Evolutionary conservation across 129 eudicot species (phyloP).

Genomic region (carrot (Daucus carota)): DNA sequence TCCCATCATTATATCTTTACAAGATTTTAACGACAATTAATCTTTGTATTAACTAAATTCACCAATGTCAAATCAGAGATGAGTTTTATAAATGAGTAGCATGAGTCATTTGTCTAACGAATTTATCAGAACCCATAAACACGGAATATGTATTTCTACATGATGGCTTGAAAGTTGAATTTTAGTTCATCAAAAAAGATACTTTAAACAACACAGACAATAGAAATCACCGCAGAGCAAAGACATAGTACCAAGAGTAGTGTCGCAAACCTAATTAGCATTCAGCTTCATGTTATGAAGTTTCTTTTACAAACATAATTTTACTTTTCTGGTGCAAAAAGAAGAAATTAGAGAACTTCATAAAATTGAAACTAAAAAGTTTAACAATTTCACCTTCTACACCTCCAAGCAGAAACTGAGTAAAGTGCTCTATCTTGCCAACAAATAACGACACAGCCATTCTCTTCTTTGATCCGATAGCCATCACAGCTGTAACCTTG

Average conservation of each 20-base stretch:
- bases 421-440: constrained; percentile 94
- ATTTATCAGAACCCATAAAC: no score
- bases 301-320: not conserved
- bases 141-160: no score
- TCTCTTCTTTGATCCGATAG: constrained; percentile 84
- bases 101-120: no score
- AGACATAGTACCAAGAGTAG: not conserved
- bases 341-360: not conserved
- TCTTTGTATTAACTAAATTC: no score
- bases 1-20: no score
- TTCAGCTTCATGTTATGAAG: not conserved
- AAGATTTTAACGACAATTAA: no score
- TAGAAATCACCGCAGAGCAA: not conserved
- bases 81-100: no score
- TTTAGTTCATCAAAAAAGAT: not conserved
- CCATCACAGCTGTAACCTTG: constrained; percentile 77
- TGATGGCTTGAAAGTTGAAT: no score
- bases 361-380: not conserved
- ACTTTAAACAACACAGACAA: not conserved
- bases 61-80: no score
- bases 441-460: constrained; percentile 79
- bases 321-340: not conserved
- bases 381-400: constrained; percentile 44
- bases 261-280: not conserved
- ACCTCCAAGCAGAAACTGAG: constrained; percentile 86